phyloP scores from a whole-genome alignment of 768 basidiomycete genomes.

The Fomitopsis pulvina region DNA sequence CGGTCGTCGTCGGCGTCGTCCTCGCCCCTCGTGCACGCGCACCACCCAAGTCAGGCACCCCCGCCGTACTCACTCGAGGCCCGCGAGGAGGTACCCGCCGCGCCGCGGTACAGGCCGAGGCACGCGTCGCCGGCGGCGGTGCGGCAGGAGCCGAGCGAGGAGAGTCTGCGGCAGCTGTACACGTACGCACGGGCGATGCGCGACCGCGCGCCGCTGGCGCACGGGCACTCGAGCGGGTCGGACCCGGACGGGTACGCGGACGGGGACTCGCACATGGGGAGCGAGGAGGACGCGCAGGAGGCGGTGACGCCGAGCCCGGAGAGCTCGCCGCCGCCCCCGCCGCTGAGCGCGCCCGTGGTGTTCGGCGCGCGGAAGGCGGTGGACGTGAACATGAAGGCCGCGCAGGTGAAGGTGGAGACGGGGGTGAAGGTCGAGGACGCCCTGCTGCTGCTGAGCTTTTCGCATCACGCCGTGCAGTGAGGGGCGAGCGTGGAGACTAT shows the following conservation, averaged over 20 bases:
- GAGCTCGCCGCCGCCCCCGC: constrained; percentile 33
- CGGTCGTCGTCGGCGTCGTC: not conserved
- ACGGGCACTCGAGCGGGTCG: not conserved
- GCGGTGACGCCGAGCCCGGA: constrained; percentile 68
- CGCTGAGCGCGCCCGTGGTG: constrained; percentile 9
- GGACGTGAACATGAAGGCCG: not conserved
- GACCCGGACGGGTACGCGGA: constrained; percentile 6
- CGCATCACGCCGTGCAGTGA: constrained; percentile 29
- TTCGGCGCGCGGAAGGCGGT: constrained; percentile 9
- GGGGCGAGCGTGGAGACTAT: not conserved
- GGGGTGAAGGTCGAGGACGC: constrained; percentile 72
- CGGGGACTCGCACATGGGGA: constrained; percentile 46
- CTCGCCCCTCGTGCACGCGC: constrained; percentile 1
- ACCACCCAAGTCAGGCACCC: not conserved
- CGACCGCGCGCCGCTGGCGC: not conserved
- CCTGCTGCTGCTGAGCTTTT: constrained; percentile 66
- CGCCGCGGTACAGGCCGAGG: not conserved
- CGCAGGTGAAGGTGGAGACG: constrained; percentile 20
- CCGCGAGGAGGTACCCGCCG: not conserved
- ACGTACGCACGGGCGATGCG: not conserved
- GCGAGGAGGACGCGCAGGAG: constrained; percentile 64
- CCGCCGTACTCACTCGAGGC: constrained; percentile 1
- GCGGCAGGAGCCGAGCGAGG: not conserved
- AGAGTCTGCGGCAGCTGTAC: not conserved
- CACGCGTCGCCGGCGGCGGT: not conserved